These are phyloP conservation scores for Pseudocercospora pini-densiflorae DNA, from an alignment of 2,329 filamentous ascomycete genomes.

Conservation along the genomic window DNA sequence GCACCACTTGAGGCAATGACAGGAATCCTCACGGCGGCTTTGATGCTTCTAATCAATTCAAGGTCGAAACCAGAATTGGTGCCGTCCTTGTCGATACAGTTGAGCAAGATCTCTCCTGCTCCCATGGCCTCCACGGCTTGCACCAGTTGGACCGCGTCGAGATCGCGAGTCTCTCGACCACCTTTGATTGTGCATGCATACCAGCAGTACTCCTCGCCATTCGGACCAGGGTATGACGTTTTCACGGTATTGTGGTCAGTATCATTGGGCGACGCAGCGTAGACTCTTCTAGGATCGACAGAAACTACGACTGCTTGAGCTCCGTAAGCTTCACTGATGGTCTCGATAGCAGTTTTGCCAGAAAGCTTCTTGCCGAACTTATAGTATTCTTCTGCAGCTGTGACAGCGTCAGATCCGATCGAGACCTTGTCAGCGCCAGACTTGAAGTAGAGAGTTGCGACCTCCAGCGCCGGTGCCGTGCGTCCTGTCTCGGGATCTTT, in stretches of 20 bases:
- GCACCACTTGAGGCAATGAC: constrained; percentile 96
- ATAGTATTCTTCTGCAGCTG: constrained; percentile 91
- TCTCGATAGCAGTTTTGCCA: constrained; percentile 90
- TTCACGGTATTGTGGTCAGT: constrained; percentile 76
- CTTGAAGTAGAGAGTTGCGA: constrained; percentile 97
- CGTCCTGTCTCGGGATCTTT: constrained; percentile 81
- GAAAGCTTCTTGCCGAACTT: constrained; percentile 68
- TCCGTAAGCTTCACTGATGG: constrained; percentile 90
- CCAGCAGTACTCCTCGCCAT: constrained; percentile 85
- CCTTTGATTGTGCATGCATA: constrained; percentile 98
- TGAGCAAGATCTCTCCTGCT: constrained; percentile 89
- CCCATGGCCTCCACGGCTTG: constrained; percentile 95
- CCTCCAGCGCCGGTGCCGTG: constrained; percentile 84
- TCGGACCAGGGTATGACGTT: constrained; percentile 71
- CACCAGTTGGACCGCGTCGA: constrained; percentile 88
- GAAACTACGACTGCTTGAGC: constrained; percentile 97
- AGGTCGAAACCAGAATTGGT: constrained; percentile 94
- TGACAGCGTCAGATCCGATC: constrained; percentile 92
- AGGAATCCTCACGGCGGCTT: constrained; percentile 83
- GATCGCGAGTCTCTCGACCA: constrained; percentile 88
- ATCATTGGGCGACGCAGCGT: constrained; percentile 70
- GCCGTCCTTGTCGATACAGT: constrained; percentile 97
- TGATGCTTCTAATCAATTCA: constrained; percentile 87
- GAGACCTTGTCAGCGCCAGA: constrained; percentile 97
- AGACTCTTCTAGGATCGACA: constrained; percentile 90